Base-by-base conservation (phyloP, 2,329 filamentous ascomycete genomes). In the Aspergillus sclerotialis region DNA sequence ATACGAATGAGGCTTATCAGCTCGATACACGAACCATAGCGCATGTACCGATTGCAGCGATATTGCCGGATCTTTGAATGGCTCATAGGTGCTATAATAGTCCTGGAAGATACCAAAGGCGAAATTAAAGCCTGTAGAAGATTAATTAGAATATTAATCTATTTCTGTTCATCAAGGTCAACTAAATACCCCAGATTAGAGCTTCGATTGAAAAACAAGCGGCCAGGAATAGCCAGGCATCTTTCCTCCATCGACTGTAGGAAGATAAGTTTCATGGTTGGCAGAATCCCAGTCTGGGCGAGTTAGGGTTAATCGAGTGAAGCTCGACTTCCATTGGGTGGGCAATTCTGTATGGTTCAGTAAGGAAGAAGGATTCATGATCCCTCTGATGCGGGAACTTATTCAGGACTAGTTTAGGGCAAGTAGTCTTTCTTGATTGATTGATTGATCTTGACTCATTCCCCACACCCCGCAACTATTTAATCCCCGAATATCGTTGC, bases 61-160 rank as follows among this genome's bases (percentile, higher is more conserved):
- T 76, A 16, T 51, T 45, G 28, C 67, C 63, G 0, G 69, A 52
- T 14, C 46, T 46, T 32, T 53, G 42, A 36, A 84, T 1, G 75
- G 72, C 4, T 68, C 67, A 38, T 79, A 68, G 2, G 65, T 71
- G 23, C 67, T 72, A 53, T 85, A 85, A 55, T 82, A 81, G 33
- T 80, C 70, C 45, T 84, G 79, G 49, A 86, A 84, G 15, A 86
- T 70, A 28, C 81, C 82, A 52, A 80, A 86, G 0, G 78, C 70
- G 36, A 79, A 78, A 0, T 78, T 75, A 37, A 84, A 83, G 2
- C 80, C 79, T 82, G 26, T 8, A 15, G 9, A 18, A 4, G 7
- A 6, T 25, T 16, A 16, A n/a, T 33, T 9, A 27, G 28, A n/a
- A 16, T 16, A 11, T 13, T 3, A 8, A 32, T 19, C 16, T 12